Base-by-base conservation (phyloP, 768 basidiomycete genomes). In the Neoboletus subvelutipes region DNA sequence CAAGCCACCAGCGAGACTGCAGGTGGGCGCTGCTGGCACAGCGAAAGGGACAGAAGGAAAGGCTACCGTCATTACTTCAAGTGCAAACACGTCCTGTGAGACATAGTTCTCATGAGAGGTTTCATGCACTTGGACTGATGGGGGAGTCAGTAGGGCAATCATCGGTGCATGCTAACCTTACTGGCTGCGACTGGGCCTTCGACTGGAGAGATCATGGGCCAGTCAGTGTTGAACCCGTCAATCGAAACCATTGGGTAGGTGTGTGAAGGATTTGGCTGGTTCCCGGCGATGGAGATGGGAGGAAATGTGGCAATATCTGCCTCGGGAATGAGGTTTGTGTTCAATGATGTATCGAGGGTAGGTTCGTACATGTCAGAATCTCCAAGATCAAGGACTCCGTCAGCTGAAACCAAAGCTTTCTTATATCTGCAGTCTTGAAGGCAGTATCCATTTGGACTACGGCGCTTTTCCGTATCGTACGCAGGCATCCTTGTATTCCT, bases 321-420 rank as follows among this genome's bases (percentile, higher is more conserved):
- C 18, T 13, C 20, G 10, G 15, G 22, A 31, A 41, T 45, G 37
- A 45, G 13, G 6, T 24, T 22, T 31, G 22, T n/a, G 12, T 45
- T 34, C 42, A 8, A 7, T 10, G 29, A 26, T 20, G 24, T 34
- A 11, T 50, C n/a, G n/a, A 47, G 13, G 33, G 37, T 56, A 28
- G 40, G 55, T 62, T 22, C 40, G 41, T 50, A 40, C 49, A 62
- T 41, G 18, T 47, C 29, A 26, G 20, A 29, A 15, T 50, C 13
- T 51, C 20, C 13, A 40, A 37, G 26, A 42, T 28, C 10, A 28
- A 37, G 22, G 8, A 33, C 26, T 15, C 33, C 12, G n/a, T n/a
- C 45, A 11, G n/a, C 10, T n/a, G 42, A 45, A 29, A 45, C 28
- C 31, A 31, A 36, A 4, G 26, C 15, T 17, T 28, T 53, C 28